A percentile compares a stretch with the other conserved stretches of the same genome.
These are phyloP conservation scores for Syncephalastrum sp. DNA, from an alignment of 371 early-diverging fungal genomes.

Conservation along the genomic window DNA sequence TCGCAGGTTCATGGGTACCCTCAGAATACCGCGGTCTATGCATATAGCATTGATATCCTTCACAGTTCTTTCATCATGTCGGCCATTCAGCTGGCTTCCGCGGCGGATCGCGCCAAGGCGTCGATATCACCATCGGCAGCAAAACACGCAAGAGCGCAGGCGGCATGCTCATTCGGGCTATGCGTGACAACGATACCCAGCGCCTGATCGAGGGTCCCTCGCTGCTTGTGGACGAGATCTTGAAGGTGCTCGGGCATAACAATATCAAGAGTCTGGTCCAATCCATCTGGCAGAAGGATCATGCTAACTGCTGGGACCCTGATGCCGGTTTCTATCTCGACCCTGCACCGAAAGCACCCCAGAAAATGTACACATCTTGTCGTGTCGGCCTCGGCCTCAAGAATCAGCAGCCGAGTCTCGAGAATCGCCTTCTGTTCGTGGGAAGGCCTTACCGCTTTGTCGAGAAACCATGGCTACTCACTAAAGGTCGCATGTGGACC, in stretches of 20 bases:
- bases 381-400: conserved; percentile 29
- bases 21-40: not conserved
- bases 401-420: conserved; percentile 7
- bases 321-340: conserved; percentile 20
- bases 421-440: conserved; percentile 17
- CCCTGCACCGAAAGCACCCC: no score
- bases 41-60: not conserved
- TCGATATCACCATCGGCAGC: conserved; percentile 43
- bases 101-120: conserved; percentile 47
- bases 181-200: conserved; percentile 21
- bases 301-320: conserved; percentile 12
- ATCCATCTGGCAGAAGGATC: conserved; percentile 11
- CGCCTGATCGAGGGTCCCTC: conserved; percentile 45
- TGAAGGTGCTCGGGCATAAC: conserved; percentile 15
- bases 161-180: conserved; percentile 44
- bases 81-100: conserved; percentile 35
- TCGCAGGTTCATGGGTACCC: conserved; percentile 17
- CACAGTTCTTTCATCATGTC: conserved; percentile 35
- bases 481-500: conserved; percentile 28
- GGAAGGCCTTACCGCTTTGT: conserved; percentile 27
- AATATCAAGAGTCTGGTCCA: conserved; percentile 16
- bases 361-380: conserved; percentile 15
- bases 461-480: conserved; percentile 18
- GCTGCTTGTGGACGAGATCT: conserved; percentile 41
- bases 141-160: conserved; percentile 26